Conservation (phyloP, 768 basidiomycete genomes). For the Botryobasidium botryosum region DNA sequence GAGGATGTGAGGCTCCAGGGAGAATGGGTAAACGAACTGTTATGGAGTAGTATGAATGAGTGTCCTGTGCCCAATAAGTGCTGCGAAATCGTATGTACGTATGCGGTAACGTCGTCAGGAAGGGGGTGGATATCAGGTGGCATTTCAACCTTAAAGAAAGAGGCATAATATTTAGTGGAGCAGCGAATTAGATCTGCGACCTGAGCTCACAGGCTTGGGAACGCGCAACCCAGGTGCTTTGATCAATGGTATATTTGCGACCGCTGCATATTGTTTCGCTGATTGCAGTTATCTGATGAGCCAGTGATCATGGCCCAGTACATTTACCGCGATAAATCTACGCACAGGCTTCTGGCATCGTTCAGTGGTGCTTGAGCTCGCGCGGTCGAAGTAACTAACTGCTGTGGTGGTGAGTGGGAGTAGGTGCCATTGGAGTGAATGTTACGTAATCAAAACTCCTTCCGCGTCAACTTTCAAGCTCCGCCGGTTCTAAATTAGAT, state of each 20-base stretch:
- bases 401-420: no score
- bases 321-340: no score
- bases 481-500: no score
- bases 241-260: constrained; percentile 65
- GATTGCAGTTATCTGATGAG: no score
- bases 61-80: constrained; percentile 1
- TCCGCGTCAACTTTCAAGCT: no score
- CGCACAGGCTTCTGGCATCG: no score
- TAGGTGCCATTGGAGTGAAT: no score
- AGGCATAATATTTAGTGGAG: background rate
- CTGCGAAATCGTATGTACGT: constrained; percentile 33
- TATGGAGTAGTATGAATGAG: constrained; percentile 3
- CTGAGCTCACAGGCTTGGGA: constrained; percentile 44
- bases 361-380: no score
- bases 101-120: constrained; percentile 76
- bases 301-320: no score
- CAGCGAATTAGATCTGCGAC: background rate
- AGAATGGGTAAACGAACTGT: constrained; percentile 96
- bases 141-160: constrained; percentile 44
- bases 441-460: no score
- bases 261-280: constrained; percentile 55
- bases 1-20: constrained; percentile 74
- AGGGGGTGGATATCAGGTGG: constrained; percentile 90
- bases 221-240: constrained; percentile 83
- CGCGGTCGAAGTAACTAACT: no score